Base-by-base conservation (phyloP, 345 rosid species). In the Euphorbia peplus region DNA sequence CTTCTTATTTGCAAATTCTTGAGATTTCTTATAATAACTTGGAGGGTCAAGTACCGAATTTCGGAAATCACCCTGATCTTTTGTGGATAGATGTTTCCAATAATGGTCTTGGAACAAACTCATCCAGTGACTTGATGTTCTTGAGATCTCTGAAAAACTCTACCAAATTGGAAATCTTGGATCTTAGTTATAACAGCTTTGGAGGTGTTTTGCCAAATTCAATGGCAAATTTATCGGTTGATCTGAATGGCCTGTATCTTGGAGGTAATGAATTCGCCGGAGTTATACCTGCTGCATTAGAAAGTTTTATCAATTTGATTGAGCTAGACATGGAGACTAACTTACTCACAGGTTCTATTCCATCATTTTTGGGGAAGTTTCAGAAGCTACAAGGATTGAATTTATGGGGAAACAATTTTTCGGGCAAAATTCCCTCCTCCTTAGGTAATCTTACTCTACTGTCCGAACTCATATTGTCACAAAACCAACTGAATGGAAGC, bases 251-350 rank as follows among this genome's bases (percentile, higher is more conserved):
- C 8, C 46, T 76, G 10, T 16, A 44, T 2, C 29, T 41, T 53
- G 26, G 58, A 59, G 35, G 18, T 1, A 71, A 76, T 37, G 60
- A 37, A 24, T 19, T 50, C 16, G 8, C 44, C 2, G 77, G 81
- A 29, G 63, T 12, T 8, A 66, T 78, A 6, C 75, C 78, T 8
- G 2, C 39, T 1, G 55, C 7, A 4, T 26, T 79, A 0, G n/a
- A 32, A 7, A 71, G 68, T 26, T 58, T 79, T 2, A 52, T 44
- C 19, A 79, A 72, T 54, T 79, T 79, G 68, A 60, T 47, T 0
- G 0, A 18, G 0, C 64, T 79, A 13, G 39, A 0, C 10, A 59
- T 72, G 48, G 9, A 22, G 15, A 14, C 11, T 14, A 64, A 64
- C 60, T 21, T 6, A 12, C 9, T 79, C 15, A 47, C 68, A 1